These are phyloP conservation scores for Leishmania turanica DNA, from an alignment of 208 protist genomes.

Conservation along the genomic window DNA sequence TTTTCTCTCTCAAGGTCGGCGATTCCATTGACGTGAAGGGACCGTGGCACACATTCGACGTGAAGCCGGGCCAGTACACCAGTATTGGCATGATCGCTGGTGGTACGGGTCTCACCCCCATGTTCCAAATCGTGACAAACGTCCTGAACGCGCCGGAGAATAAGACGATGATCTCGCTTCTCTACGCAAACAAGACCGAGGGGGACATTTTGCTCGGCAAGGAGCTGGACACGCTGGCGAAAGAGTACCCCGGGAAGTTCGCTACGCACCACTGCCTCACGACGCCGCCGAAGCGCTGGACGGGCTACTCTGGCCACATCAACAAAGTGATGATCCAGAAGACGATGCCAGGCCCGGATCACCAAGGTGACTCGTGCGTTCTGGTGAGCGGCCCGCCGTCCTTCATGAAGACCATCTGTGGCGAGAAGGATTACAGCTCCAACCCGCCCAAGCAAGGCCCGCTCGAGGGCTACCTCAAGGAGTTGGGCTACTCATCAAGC, in stretches of 20 bases:
- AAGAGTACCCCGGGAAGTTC: conserved; percentile 63
- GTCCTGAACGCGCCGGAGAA: conserved; percentile 61
- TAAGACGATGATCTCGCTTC: conserved; percentile 62
- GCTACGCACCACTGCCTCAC: conserved; percentile 75
- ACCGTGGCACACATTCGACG: conserved; percentile 75
- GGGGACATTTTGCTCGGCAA: conserved; percentile 82
- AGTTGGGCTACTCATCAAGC: conserved; percentile 64
- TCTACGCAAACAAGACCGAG: conserved; percentile 79
- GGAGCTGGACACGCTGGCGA: conserved; percentile 60
- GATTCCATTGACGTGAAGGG: conserved; percentile 85
- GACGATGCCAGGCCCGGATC: conserved; percentile 60
- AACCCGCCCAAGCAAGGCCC: conserved; percentile 63
- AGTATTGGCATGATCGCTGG: conserved; percentile 85
- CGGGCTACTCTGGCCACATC: conserved; percentile 67
- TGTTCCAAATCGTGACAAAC: conserved; percentile 81
- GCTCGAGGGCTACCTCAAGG: conserved; percentile 66
- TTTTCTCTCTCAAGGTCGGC: conserved; percentile 82
- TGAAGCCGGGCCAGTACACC: conserved; percentile 65
- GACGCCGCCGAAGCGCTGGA: conserved; percentile 47
- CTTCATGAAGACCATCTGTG: conserved; percentile 82
- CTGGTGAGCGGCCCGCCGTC: conserved; percentile 74
- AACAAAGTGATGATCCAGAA: conserved; percentile 56
- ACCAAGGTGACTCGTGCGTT: conserved; percentile 38
- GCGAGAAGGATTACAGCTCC: conserved; percentile 64
- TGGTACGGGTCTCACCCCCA: conserved; percentile 93